Evolutionary conservation across 202 grass and related monocot species (phyloP), one percentile per base, ranked within the genome.

Genomic region (Panicum hallii): DNA sequence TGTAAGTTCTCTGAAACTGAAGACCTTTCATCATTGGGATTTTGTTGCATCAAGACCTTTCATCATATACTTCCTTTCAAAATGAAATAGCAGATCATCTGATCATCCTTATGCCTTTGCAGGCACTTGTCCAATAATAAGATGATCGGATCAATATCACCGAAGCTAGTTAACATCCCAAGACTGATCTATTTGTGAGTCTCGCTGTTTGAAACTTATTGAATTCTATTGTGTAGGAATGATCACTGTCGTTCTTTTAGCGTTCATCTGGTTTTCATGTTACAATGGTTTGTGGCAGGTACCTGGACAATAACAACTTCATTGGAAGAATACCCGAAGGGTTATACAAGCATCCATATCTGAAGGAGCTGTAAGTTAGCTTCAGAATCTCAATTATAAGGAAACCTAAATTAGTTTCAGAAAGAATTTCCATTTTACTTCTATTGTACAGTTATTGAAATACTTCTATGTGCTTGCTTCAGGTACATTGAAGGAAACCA

Each of bases 161-260:
- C 91, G 22, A 96, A 90, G 72, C 84, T 99, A 74, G 87, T 90
- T 78, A 78, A 90, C 5, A 88, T 99, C 83, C 93, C 82, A 47
- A 99, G 97, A 92, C 80, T 99, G 79, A 94, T 87, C 45, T 99
- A 92, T 78, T 77, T 99, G 97, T 99, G 87, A 95, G 95, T 79
- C 66, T 77, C 28, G 8, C 50, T 70, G 30, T 66, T 70, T 78
- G 36, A 80, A 17, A 73, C 47, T 41, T 61, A 30, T 61, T 3
- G 12, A 68, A n/a, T 26, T 58, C 14, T 16, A n/a, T 11, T 17
- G 72, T 42, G 41, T 19, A 62, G 26, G 79, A 79, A 62, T 34
- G 45, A 70, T 30, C 23, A 30, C 7, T 40, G 16, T 20, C 13
- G 45, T 16, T 48, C 32, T 6, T 6, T 38, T 41, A 62, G 66